Percentiles rank a stretch among this genome's conserved stretches.
Conservation (phyloP, 352 stramenopile genomes). For the Phytophthora tentaculata region DNA sequence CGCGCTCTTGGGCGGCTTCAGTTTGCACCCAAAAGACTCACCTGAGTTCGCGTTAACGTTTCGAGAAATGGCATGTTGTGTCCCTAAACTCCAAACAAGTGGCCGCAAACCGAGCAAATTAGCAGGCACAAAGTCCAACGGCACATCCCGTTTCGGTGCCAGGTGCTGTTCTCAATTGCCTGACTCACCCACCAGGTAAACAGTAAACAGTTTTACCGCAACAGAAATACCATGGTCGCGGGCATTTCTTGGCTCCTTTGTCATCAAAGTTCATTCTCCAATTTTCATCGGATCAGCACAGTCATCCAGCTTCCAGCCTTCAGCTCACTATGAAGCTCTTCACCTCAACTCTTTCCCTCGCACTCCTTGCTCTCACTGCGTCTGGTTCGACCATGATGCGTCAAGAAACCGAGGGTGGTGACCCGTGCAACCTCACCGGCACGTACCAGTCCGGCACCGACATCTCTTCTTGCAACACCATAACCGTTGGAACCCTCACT, state of each 20-base stretch:
- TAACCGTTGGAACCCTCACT: slow-evolving; percentile 35
- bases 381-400: slow-evolving; percentile 27
- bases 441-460: slow-evolving; percentile 37
- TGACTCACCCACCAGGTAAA: slow-evolving; percentile 12
- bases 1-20: neutral
- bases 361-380: slow-evolving; percentile 4
- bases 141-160: slow-evolving; percentile 17
- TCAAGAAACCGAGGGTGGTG: slow-evolving; percentile 9
- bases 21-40: neutral
- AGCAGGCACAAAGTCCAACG: slow-evolving; percentile 8
- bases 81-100: neutral
- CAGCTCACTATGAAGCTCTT: slow-evolving; percentile 32
- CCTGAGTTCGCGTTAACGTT: neutral
- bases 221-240: neutral
- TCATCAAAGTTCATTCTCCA: neutral
- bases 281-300: neutral
- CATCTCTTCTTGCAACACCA: slow-evolving; percentile 33
- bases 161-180: neutral
- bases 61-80: neutral
- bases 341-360: neutral
- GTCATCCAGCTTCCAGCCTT: slow-evolving; percentile 7
- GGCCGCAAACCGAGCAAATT: neutral
- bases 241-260: neutral
- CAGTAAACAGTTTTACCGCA: neutral
- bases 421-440: slow-evolving; percentile 36